These are phyloP conservation scores for Leucosporidium creatinivorum DNA, from an alignment of 768 basidiomycete species.

Conservation along the genomic window DNA sequence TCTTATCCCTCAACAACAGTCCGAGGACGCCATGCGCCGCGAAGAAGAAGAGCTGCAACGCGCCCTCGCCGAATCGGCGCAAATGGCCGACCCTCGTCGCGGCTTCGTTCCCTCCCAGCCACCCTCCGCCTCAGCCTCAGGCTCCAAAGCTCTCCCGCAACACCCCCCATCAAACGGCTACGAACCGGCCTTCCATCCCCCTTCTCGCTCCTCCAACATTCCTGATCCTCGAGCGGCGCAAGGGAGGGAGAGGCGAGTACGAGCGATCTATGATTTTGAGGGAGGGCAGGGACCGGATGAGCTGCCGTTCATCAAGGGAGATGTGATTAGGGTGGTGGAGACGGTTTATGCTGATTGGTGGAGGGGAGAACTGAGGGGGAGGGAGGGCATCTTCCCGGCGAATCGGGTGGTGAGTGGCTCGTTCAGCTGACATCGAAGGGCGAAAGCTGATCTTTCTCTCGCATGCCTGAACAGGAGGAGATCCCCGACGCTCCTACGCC, in stretches of 20 bases:
- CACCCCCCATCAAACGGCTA: neutral
- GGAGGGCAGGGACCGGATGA: constrained; percentile 75
- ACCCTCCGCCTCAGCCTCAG: constrained; percentile 26
- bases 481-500: constrained; percentile 70
- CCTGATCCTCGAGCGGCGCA: neutral
- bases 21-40: constrained; percentile 68
- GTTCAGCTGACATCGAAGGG: neutral
- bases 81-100: constrained; percentile 20
- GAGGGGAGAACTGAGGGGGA: constrained; percentile 80
- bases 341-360: constrained; percentile 95
- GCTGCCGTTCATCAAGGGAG: constrained; percentile 82
- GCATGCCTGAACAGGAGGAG: constrained; percentile 55
- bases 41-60: constrained; percentile 95
- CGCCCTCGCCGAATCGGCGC: constrained; percentile 52
- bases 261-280: constrained; percentile 80
- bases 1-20: constrained; percentile 46
- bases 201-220: neutral
- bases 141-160: constrained; percentile 14
- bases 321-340: constrained; percentile 90
- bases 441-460: neutral
- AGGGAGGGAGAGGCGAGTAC: constrained; percentile 56
- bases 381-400: constrained; percentile 92
- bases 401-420: constrained; percentile 73
- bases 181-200: constrained; percentile 16
- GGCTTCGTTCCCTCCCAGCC: constrained; percentile 28